These are phyloP conservation scores for Mortierella sp. DNA, from an alignment of 371 early-diverging fungal genomes.

Conservation along the genomic window DNA sequence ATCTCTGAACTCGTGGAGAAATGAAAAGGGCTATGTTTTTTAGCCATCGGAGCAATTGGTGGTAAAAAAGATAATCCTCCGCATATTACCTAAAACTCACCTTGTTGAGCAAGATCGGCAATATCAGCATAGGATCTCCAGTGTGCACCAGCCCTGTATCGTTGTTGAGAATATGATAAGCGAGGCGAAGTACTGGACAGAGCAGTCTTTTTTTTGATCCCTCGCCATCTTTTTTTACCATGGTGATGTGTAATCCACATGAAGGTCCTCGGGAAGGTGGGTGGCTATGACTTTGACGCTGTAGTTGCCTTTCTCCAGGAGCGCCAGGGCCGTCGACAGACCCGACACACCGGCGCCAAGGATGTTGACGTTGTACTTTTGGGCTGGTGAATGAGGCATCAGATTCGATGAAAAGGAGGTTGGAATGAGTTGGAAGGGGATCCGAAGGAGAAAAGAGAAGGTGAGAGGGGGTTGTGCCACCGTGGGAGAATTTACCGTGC, in stretches of 20 bases:
- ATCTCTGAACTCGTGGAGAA: slow-evolving; percentile 47
- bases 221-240: slow-evolving; percentile 56
- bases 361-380: slow-evolving; percentile 56
- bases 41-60: not conserved
- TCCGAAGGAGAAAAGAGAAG: not conserved
- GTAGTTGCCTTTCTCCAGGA: slow-evolving; percentile 58
- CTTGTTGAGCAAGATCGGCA: slow-evolving; percentile 55
- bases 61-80: too few species aligned
- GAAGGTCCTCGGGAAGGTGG: slow-evolving; percentile 64
- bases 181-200: too few species aligned
- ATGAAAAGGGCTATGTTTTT: not conserved
- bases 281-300: slow-evolving; percentile 68
- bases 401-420: too few species aligned
- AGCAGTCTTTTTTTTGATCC: too few species aligned
- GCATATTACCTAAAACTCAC: slow-evolving; percentile 34
- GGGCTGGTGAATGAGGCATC: slow-evolving; percentile 35
- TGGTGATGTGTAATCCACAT: slow-evolving; percentile 77
- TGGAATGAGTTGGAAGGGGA: slow-evolving; percentile 7
- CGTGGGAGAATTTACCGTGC: too few species aligned
- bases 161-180: too few species aligned
- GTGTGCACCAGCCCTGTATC: slow-evolving; percentile 75
- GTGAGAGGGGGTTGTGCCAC: too few species aligned
- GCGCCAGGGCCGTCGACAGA: slow-evolving; percentile 68
- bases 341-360: slow-evolving; percentile 86
- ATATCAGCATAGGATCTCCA: slow-evolving; percentile 65